Base-by-base conservation (phyloP, 208 protist species). In the Acanthamoeba pearcei region DNA sequence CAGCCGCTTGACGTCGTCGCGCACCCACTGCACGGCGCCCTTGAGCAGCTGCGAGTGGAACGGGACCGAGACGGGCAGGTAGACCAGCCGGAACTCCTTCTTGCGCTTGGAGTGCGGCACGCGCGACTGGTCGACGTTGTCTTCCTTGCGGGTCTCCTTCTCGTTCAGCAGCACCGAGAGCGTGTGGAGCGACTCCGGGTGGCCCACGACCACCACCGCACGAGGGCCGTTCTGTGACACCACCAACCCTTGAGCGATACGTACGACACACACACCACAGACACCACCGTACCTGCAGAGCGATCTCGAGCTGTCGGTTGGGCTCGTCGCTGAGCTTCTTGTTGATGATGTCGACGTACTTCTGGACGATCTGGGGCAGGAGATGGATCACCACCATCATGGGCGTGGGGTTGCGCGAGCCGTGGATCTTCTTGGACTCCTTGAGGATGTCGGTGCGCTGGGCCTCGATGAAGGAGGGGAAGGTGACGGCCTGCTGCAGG, bases 101-200 rank as follows among this genome's bases (percentile, higher is more conserved):
- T 96, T 96, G 29, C 97, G 95, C 96, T 97, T 97, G 29, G 96
- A 97, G 86, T 94, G 97, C 24, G 97, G 97, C 0, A 98, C 86
- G 74, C 97, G 95, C 5, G 57, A 76, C 93, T 97, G 97, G 88
- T 95, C 96, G 27, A 83, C 51, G 53, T 82, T 46, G 68, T 89
- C 76, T 24, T 70, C 53, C 83, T 95, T 80, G 8, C 86, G 17
- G 95, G 95, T 94, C 93, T 97, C 83, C 74, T 91, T 86, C 64
- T 91, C 92, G 89, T 91, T 68, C n/a, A 98, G 93, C 5, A 92
- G 49, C 38, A 97, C 93, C 12, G 96, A 91, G 57, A 98, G 74
- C 60, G 68, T 95, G 82, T 97, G 91, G 6, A 98, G 95, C 9
- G 80, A 92, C 96, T 97, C 93, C 8, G 95, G 95, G 32, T 92